phyloP scores from a whole-genome alignment of 169 alveolate species.

The Cryptosporidium parvum region DNA sequence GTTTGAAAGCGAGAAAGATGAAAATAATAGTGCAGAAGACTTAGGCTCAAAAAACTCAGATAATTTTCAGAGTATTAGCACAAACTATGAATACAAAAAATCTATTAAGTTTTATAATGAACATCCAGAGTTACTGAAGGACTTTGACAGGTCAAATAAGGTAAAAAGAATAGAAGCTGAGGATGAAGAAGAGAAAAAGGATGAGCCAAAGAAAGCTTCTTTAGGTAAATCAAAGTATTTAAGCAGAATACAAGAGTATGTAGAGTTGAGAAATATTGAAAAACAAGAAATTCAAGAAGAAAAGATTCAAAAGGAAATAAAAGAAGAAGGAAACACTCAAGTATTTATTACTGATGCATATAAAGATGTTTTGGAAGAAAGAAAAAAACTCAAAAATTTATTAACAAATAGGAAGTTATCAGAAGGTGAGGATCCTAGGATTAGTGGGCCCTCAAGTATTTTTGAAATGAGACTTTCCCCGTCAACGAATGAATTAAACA shows the following conservation, averaged over 20 bases:
- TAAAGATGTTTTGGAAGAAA: conserved; percentile 17
- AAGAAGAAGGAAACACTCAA: conserved; percentile 13
- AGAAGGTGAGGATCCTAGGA: neutral
- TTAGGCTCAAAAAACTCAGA: neutral
- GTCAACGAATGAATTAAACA: neutral
- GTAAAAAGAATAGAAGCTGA: neutral
- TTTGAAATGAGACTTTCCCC: conserved; percentile 32
- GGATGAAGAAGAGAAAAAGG: neutral
- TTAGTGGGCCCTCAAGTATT: neutral
- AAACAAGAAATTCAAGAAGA: conserved; percentile 65
- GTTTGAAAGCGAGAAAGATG: neutral
- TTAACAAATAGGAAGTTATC: conserved; percentile 3
- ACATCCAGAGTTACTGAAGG: conserved; percentile 57
- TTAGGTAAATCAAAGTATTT: conserved; percentile 47
- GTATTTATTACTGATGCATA: conserved; percentile 54
- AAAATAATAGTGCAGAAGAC: neutral
- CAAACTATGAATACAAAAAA: conserved; percentile 19
- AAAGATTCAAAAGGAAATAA: conserved; percentile 57
- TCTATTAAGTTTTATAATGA: conserved; percentile 30
- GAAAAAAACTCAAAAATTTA: conserved; percentile 11
- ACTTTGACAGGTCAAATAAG: conserved; percentile 30
- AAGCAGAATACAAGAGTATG: conserved; percentile 37
- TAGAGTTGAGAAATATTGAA: conserved; percentile 38
- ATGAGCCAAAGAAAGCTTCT: neutral
- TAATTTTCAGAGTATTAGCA: conserved; percentile 2